Percentiles rank a stretch among this genome's conserved stretches.
These are phyloP conservation scores for Arabidopsis hybrid DNA, from an alignment of 441 rosid species.

Conservation along the genomic window DNA sequence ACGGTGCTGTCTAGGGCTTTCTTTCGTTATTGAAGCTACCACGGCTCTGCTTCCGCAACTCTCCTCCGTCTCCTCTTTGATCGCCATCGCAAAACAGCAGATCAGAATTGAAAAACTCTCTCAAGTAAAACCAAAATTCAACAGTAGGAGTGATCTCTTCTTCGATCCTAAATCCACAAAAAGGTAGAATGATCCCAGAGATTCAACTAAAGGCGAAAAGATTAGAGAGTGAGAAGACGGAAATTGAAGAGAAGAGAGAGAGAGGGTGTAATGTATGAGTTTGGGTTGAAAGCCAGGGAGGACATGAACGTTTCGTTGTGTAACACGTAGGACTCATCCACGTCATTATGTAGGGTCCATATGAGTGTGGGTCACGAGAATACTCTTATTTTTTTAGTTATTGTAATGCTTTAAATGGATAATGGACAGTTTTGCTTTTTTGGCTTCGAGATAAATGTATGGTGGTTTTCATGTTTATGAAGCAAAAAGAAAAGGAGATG, in stretches of 20 bases:
- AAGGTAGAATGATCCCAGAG: conserved; percentile 41
- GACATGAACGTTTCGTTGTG: conserved; percentile 40
- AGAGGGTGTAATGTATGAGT: neutral
- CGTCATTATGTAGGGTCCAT: conserved; percentile 38
- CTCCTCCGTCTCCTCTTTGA: conserved; percentile 81
- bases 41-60: conserved; percentile 88
- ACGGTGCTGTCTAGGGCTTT: conserved; percentile 67
- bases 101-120: conserved; percentile 1
- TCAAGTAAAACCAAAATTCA: neutral
- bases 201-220: conserved; percentile 31
- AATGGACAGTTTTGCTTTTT: conserved; percentile 24
- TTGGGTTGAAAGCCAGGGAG: conserved; percentile 35
- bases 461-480: conserved; percentile 7
- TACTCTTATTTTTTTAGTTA: neutral
- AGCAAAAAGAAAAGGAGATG: neutral
- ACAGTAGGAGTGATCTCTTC: conserved; percentile 14
- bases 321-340: conserved; percentile 38
- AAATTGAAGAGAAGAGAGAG: conserved; percentile 2
- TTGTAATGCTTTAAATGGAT: conserved; percentile 26
- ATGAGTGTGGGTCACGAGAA: conserved; percentile 13
- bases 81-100: conserved; percentile 58
- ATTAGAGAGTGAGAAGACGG: neutral
- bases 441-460: conserved; percentile 2
- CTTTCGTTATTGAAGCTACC: conserved; percentile 54
- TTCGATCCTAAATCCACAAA: conserved; percentile 19